Base-by-base conservation (phyloP, 352 stramenopile species). In the Phytophthora agathidicida region DNA sequence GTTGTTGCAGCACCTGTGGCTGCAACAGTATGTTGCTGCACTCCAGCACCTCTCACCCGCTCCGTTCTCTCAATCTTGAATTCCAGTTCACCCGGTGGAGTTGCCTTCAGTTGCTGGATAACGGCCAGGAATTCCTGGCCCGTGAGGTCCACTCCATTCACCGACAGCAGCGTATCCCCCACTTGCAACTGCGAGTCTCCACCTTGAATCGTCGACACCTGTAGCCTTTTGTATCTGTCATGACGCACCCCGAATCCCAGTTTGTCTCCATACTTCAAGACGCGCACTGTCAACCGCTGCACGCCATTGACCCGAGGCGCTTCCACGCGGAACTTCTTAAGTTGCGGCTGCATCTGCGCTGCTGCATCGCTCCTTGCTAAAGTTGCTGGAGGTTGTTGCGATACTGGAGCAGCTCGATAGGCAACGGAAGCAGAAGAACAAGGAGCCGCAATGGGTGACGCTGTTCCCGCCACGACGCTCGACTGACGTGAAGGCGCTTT, bases 241-340 rank as follows among this genome's bases (percentile, higher is more conserved):
- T 90, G 82, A 38, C 80, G 76, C 56, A 90, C 85, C 3, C 80
- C 78, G 55, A 90, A 92, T 22, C 83, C 80, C 39, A 92, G 60
- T 37, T 66, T 79, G 43, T 86, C 66, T 3, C 77, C 78, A 31
- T 81, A 39, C 37, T 89, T 90, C 36, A 54, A 53, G 6, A 89
- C 63, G 16, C 60, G 50, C 9, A 92, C 60, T 3, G 49, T 83
- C 49, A 90, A 42, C 14, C 56, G 69, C 9, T 42, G 23, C n/a
- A 60, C 47, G 27, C 43, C 35, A 8, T 53, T 27, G 41, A 45
- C 13, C 3, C 31, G 19, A 13, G 37, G 24, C n/a, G 35, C 43
- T 27, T 66, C 35, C 22, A 59, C 43, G 23, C 48, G 47, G 17
- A 49, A 50, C 19, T 52, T 70, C 22, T 65, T 70, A n/a, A 23